phyloP scores from a whole-genome alignment of 2,329 filamentous ascomycete species.

The Fusarium agapanthi region DNA sequence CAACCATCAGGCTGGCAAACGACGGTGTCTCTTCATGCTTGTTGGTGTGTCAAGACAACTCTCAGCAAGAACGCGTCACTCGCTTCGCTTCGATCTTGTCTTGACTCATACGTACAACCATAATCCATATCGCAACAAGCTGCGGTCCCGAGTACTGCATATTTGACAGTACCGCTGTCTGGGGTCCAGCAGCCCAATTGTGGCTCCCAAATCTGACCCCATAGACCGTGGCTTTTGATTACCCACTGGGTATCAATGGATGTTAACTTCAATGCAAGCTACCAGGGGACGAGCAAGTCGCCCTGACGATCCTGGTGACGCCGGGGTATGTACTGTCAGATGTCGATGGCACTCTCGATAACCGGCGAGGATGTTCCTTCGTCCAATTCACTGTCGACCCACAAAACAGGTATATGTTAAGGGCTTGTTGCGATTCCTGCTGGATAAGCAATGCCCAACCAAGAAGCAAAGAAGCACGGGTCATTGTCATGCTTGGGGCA shows the following conservation, averaged over 20 bases:
- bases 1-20: constrained; percentile 2
- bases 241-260: constrained; percentile 9
- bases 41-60: neutral
- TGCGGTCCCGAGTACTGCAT: neutral
- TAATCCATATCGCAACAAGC: neutral
- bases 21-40: constrained; percentile 15
- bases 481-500: constrained; percentile 1
- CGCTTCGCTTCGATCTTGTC: neutral
- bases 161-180: neutral
- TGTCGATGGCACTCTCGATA: neutral
- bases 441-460: constrained; percentile 11
- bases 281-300: neutral
- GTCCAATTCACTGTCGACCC: neutral
- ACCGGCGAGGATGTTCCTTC: neutral
- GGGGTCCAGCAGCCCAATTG: constrained; percentile 23
- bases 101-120: neutral
- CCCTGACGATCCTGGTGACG: constrained; percentile 23
- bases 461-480: constrained; percentile 6
- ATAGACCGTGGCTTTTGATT: constrained; percentile 1
- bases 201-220: neutral
- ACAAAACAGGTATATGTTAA: neutral
- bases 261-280: neutral
- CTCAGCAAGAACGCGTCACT: neutral
- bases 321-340: neutral
- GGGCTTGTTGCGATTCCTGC: constrained; percentile 23